Conservation (phyloP, 106 monocot species). For the Iris macrosiphon region DNA sequence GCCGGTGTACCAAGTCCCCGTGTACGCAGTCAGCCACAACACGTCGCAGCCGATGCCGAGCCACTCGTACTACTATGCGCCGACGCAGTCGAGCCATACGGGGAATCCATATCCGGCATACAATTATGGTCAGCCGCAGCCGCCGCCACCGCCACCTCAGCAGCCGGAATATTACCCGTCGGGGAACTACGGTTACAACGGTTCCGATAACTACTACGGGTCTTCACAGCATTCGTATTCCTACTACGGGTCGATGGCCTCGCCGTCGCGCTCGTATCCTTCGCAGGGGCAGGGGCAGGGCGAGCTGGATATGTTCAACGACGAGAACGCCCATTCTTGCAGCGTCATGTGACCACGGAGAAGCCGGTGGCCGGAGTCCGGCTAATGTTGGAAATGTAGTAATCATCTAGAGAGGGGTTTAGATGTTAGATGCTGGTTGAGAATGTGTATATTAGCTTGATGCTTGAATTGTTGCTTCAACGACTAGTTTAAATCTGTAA, state of each 20-base stretch:
- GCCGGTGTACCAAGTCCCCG: conserved; percentile 8
- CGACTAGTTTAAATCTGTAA: no score
- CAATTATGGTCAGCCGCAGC: no score
- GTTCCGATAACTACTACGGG: no score
- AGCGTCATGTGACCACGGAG: conserved; percentile 52
- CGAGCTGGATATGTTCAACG: conserved; percentile 44
- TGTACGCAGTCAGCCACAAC: conserved; percentile 44
- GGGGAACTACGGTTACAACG: conserved; percentile 3
- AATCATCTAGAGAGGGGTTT: no score
- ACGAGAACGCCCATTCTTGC: conserved; percentile 67
- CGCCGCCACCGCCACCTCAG: neutral
- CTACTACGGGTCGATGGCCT: conserved; percentile 7
- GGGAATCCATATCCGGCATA: no score
- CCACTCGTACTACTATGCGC: conserved; percentile 19
- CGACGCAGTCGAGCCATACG: neutral
- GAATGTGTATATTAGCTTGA: no score
- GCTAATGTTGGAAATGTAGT: no score
- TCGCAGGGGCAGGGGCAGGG: conserved; percentile 13
- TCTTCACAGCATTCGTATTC: no score
- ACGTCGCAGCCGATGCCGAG: conserved; percentile 25
- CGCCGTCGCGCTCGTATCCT: neutral
- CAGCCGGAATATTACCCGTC: neutral
- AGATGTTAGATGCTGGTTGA: no score
- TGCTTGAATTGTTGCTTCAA: no score
- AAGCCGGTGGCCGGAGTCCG: no score